Evolutionary conservation across 805 yeast genomes (phyloP), one percentile per base, ranked within the genome.

Genomic region (Candida silvatica): DNA sequence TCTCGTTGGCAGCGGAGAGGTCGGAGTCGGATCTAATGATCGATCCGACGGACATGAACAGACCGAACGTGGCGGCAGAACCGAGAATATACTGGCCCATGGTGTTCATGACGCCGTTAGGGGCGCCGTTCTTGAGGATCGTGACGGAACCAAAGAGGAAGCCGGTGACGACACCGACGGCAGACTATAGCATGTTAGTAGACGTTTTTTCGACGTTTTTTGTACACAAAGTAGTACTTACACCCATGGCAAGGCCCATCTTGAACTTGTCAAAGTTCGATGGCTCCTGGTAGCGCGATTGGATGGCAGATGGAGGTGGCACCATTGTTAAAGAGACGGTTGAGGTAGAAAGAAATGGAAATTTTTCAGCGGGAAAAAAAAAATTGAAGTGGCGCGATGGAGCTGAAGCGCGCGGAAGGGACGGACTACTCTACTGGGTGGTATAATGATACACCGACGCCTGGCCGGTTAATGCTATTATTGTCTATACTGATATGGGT

Each of bases 161-260:
- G 43, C 98, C 98, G 27, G 90, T 86, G 52, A 94, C 92, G 7
- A 87, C 92, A 45, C 98, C 98, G 24, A 80, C 88, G 24, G 86
- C 74, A 38, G 77, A 64, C 71, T 64, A 32, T 12, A 23, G 18
- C 14, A n/a, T 28, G 50, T 49, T 48, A 44, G 54, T 42, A 37
- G 14, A 15, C 17, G 26, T n/a, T n/a, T n/a, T n/a, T n/a, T n/a
- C n/a, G n/a, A 14, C 5, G 18, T 5, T 15, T 27, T 5, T 5
- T 9, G 20, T 9, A n/a, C 9, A 6, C 19, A 19, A n/a, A n/a
- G n/a, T 14, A 16, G 37, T 42, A 59, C 72, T 38, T 62, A 66
- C 77, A 43, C 99, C 99, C 97, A 92, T 92, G 66, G 90, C 66
- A 41, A 87, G 80, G 37, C 99, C 99, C 97, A 92, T 92, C 65